Conservation (phyloP, 139 green algal genomes). For the Chlamydomonas applanata region DNA sequence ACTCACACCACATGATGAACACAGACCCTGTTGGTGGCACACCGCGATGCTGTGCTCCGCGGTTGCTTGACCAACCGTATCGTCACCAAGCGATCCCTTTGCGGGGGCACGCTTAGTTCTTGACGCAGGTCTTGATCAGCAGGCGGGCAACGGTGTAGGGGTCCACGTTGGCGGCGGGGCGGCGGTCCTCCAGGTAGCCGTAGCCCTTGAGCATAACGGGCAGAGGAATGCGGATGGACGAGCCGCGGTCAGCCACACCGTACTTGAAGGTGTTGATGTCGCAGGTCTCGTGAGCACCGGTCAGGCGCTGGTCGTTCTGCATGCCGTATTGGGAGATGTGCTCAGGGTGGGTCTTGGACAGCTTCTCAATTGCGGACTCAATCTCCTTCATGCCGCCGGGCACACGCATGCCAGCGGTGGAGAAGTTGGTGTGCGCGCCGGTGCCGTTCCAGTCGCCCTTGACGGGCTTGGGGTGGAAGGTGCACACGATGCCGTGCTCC, state of each 20-base stretch:
- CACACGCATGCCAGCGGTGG: constrained; percentile 78
- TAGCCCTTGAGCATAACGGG: constrained; percentile 79
- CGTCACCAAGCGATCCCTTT: no score
- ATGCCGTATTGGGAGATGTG: constrained; percentile 88
- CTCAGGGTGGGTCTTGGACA: constrained; percentile 80
- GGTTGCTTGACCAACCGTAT: no score
- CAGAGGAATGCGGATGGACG: constrained; percentile 86
- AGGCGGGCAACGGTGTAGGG: constrained; percentile 80
- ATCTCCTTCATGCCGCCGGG: constrained; percentile 82
- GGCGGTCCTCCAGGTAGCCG: constrained; percentile 87
- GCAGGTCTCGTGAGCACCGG: constrained; percentile 87
- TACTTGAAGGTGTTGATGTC: constrained; percentile 50
- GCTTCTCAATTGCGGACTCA: constrained; percentile 74
- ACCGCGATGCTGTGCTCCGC: no score
- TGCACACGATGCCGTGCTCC: constrained; percentile 74
- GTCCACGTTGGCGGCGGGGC: constrained; percentile 84
- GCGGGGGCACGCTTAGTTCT: constrained; percentile 27
- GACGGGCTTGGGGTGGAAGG: constrained; percentile 87
- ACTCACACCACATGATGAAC: no score
- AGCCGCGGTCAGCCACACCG: constrained; percentile 82
- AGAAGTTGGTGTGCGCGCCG: constrained; percentile 92
- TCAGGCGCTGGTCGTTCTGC: constrained; percentile 85
- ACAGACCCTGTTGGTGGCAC: no score
- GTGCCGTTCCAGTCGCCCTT: constrained; percentile 91
- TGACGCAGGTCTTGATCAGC: constrained; percentile 75